Evolutionary conservation across 768 basidiomycete species (phyloP).

Genomic region (Psilocybe cyanescens): DNA sequence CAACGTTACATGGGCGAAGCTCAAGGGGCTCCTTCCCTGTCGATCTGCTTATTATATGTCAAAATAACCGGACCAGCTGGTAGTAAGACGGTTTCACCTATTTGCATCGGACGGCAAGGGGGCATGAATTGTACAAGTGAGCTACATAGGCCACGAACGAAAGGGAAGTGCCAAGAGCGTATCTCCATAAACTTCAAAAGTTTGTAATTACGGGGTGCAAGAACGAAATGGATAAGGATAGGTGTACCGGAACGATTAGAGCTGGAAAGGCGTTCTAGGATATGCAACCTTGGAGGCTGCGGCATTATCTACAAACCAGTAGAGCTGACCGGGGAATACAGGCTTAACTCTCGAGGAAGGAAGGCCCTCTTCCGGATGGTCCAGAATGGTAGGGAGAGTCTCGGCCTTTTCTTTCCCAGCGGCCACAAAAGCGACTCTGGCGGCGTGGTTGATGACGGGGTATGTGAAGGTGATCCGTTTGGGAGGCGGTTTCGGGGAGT

Average conservation of each 20-base stretch:
- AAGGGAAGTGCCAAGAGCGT: neutral
- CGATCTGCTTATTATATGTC: too few species aligned
- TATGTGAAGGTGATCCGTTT: constrained; percentile 91
- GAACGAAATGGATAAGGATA: neutral
- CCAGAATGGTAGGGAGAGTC: constrained; percentile 72
- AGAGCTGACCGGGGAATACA: constrained; percentile 79
- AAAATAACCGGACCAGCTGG: neutral
- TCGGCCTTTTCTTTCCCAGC: constrained; percentile 84
- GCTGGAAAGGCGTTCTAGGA: constrained; percentile 57
- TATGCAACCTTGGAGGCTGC: constrained; percentile 70
- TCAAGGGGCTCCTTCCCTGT: neutral
- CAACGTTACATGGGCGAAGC: neutral
- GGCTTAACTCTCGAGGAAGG: constrained; percentile 86
- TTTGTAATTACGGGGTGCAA: neutral
- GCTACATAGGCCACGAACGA: neutral
- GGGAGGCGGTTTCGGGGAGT: constrained; percentile 93
- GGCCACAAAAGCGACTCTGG: constrained; percentile 88
- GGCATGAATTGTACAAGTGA: neutral
- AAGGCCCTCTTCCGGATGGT: constrained; percentile 76
- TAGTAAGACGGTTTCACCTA: neutral
- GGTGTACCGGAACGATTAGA: constrained; percentile 35
- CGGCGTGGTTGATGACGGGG: constrained; percentile 89
- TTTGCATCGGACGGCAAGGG: neutral
- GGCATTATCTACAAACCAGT: constrained; percentile 93
- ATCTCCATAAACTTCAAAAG: neutral